Conservation (phyloP, 768 basidiomycete genomes). For the Boletus bicolor region DNA sequence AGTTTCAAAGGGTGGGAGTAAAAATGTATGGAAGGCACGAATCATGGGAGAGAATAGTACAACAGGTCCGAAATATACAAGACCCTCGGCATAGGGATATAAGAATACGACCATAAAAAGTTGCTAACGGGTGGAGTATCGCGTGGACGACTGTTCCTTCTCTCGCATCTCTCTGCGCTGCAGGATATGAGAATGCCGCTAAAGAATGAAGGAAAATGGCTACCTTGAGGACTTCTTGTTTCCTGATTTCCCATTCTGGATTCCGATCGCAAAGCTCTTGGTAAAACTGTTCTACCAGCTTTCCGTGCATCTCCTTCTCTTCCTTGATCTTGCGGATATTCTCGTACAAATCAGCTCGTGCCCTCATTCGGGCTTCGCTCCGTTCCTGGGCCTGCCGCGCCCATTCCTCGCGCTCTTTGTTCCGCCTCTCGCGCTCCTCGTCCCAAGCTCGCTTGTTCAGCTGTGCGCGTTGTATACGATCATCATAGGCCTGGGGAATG, state of each 20-base stretch:
- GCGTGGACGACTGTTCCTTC: conserved; percentile 21
- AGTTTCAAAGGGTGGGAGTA: neutral
- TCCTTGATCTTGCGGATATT: conserved; percentile 40
- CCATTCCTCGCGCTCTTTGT: conserved; percentile 54
- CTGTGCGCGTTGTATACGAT: conserved; percentile 33
- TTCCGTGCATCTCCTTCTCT: conserved; percentile 38
- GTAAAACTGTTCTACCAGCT: conserved; percentile 52
- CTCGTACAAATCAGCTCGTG: conserved; percentile 36
- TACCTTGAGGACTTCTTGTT: conserved; percentile 51
- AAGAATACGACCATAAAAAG: conserved; percentile 33
- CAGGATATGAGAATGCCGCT: conserved; percentile 11
- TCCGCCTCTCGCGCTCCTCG: conserved; percentile 40
- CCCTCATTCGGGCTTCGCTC: conserved; percentile 48
- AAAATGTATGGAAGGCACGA: conserved; percentile 5
- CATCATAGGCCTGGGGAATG: conserved; percentile 44
- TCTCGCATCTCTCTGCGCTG: conserved; percentile 32
- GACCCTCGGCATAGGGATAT: conserved; percentile 21
- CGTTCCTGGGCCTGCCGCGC: conserved; percentile 47
- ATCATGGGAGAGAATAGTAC: conserved; percentile 15
- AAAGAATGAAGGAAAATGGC: conserved; percentile 10
- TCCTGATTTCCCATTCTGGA: conserved; percentile 62
- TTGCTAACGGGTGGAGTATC: conserved; percentile 11
- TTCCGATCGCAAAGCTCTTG: conserved; percentile 51
- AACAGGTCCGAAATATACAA: conserved; percentile 25
- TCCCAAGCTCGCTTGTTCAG: conserved; percentile 27